Percentiles rank a stretch among this genome's conserved stretches.
Evolutionary conservation across 306 rosid species (phyloP).

Genomic region (Ammopiptanthus mongolicus): DNA sequence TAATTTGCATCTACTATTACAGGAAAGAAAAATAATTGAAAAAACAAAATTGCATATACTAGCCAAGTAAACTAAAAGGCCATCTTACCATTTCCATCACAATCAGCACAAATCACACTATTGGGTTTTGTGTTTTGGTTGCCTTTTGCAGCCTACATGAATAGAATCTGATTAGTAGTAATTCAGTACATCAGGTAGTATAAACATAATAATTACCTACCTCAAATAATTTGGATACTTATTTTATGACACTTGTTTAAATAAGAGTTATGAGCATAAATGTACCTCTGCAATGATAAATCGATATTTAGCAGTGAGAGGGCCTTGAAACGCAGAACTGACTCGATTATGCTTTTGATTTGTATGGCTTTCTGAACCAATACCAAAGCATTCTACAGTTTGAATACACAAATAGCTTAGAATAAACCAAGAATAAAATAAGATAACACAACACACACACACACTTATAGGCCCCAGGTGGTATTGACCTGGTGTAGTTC

Average conservation of each 20-base stretch:
- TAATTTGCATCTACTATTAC: background rate
- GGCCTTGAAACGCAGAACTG: conserved; percentile 19
- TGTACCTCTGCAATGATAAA: conserved; percentile 47
- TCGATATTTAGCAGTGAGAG: conserved; percentile 18
- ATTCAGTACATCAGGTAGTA: background rate
- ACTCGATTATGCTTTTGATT: conserved; percentile 23
- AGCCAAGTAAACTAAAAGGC: background rate
- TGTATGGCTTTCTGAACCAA: background rate
- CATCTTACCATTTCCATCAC: conserved; percentile 77
- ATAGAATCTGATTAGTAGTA: background rate
- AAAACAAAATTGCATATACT: background rate
- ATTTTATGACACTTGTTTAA: background rate
- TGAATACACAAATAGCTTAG: background rate
- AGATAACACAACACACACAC: background rate
- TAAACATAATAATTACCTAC: background rate
- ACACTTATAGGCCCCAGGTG: background rate
- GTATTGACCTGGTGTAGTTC: conserved; percentile 38
- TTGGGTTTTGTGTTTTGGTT: conserved; percentile 54
- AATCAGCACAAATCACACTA: conserved; percentile 68
- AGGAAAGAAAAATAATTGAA: background rate
- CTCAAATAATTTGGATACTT: background rate
- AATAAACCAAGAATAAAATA: background rate
- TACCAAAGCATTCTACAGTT: background rate
- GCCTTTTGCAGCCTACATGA: conserved; percentile 40
- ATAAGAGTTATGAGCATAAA: background rate